Percentiles rank a stretch among this genome's conserved stretches.
phyloP scores from a whole-genome alignment of 768 basidiomycete species.

The Peribolospora baueri region DNA sequence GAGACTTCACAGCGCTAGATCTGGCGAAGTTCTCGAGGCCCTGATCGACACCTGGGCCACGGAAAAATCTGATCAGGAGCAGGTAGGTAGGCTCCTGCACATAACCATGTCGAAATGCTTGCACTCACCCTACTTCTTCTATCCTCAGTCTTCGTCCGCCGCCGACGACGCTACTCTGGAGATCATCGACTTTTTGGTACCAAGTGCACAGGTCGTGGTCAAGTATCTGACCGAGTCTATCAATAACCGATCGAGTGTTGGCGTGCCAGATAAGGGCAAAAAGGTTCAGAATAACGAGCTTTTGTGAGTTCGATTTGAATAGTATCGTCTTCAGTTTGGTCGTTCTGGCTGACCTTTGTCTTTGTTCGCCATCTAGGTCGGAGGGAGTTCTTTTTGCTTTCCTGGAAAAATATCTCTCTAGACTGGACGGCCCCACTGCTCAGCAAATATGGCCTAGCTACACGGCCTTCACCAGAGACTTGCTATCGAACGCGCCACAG shows the following conservation, averaged over 20 bases:
- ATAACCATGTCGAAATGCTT: no score
- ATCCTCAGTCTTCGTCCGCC: background rate
- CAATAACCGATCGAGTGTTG: no score
- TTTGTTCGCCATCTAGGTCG: constrained; percentile 25
- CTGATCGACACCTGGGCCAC: constrained; percentile 51
- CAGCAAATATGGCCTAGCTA: constrained; percentile 75
- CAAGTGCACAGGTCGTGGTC: constrained; percentile 64
- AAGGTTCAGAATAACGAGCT: no score
- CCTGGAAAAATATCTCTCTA: constrained; percentile 57
- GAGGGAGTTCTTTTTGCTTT: constrained; percentile 58
- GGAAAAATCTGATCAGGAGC: no score
- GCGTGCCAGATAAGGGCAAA: no score
- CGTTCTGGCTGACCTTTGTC: background rate
- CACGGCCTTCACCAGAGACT: constrained; percentile 51
- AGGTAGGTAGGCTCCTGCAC: no score
- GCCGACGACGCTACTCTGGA: constrained; percentile 38
- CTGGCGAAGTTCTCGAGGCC: constrained; percentile 59
- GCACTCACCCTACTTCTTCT: background rate
- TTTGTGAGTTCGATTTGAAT: background rate
- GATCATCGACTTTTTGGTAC: constrained; percentile 53
- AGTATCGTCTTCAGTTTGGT: background rate
- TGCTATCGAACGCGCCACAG: constrained; percentile 38
- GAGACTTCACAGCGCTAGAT: constrained; percentile 55
- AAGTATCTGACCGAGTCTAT: constrained; percentile 32
- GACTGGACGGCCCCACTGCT: constrained; percentile 71